Evolutionary conservation across 768 basidiomycete species (phyloP).

Genomic region (Mycena latifolia): DNA sequence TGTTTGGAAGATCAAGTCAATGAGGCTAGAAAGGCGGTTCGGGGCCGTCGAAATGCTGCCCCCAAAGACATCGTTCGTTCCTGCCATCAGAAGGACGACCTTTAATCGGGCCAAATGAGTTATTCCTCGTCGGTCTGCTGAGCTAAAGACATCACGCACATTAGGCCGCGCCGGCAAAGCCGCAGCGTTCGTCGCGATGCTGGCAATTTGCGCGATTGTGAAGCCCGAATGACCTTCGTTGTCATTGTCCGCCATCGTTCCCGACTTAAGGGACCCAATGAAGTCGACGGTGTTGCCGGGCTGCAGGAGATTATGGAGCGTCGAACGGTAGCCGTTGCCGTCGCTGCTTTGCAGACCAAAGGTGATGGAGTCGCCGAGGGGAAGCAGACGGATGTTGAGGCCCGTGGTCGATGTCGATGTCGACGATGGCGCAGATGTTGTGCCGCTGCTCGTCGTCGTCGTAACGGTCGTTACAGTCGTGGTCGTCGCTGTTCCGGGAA

Average conservation of each 20-base stretch:
- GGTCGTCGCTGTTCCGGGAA: neutral
- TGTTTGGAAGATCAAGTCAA: slow-evolving; percentile 25
- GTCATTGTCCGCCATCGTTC: slow-evolving; percentile 35
- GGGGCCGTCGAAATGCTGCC: slow-evolving; percentile 3
- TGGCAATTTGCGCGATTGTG: slow-evolving; percentile 29
- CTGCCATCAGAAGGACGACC: slow-evolving; percentile 36
- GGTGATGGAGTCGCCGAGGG: slow-evolving; percentile 31
- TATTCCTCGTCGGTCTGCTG: too few relatives aligned
- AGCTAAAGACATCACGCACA: neutral
- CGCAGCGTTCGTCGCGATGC: slow-evolving; percentile 6
- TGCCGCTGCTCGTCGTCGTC: too few relatives aligned
- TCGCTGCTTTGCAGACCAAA: slow-evolving; percentile 29
- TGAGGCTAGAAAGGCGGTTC: slow-evolving; percentile 12
- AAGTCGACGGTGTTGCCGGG: slow-evolving; percentile 34
- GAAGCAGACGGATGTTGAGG: slow-evolving; percentile 29
- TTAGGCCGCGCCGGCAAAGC: slow-evolving; percentile 22
- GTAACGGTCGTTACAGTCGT: neutral
- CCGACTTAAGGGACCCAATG: slow-evolving; percentile 31
- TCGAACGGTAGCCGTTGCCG: slow-evolving; percentile 33
- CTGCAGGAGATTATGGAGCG: slow-evolving; percentile 24
- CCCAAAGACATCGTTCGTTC: slow-evolving; percentile 30
- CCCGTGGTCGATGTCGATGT: slow-evolving; percentile 2
- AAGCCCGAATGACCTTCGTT: slow-evolving; percentile 34
- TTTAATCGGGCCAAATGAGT: neutral
- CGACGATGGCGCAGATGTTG: neutral